These are phyloP conservation scores for Annulohypoxylon moriforme DNA, from an alignment of 495 filamentous ascomycete genomes.

Conservation along the genomic window DNA sequence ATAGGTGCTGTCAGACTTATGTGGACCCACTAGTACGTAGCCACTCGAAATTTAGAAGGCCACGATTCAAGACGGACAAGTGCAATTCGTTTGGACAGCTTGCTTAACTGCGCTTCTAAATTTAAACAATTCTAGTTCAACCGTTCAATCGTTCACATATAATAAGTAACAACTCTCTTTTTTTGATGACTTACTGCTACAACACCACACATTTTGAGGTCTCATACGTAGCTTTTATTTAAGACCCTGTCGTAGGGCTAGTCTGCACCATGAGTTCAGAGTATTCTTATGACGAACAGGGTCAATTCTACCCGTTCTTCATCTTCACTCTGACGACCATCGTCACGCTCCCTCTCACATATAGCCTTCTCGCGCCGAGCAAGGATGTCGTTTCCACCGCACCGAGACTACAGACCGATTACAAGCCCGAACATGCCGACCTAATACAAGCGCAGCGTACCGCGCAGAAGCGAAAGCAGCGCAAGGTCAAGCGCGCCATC, in stretches of 20 bases:
- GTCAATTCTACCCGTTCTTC: conserved; percentile 99
- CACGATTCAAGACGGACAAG: conserved; percentile 46
- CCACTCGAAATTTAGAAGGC: conserved; percentile 46
- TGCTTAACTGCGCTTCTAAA: conserved; percentile 37
- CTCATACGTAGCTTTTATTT: conserved; percentile 6
- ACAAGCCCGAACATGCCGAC: conserved; percentile 82
- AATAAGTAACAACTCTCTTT: conserved; percentile 18
- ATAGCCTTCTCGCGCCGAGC: conserved; percentile 80
- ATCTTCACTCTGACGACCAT: conserved; percentile 89
- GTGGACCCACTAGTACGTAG: conserved; percentile 26
- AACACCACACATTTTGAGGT: conserved; percentile 24
- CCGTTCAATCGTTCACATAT: conserved; percentile 4
- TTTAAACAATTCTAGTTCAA: conserved; percentile 32
- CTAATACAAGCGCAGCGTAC: conserved; percentile 85
- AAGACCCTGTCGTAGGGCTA: conserved; percentile 49
- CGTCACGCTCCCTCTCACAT: conserved; percentile 91
- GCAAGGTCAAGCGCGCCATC: conserved; percentile 86
- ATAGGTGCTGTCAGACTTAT: conserved; percentile 13
- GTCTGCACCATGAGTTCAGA: conserved; percentile 84
- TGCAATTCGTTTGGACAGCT: conserved; percentile 31
- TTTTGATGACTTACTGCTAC: conserved; percentile 4
- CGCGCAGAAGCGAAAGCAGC: conserved; percentile 89
- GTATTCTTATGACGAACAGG: conserved; percentile 98
- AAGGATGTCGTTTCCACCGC: conserved; percentile 70
- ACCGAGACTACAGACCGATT: conserved; percentile 70